Evolutionary conservation across 2,329 filamentous ascomycete species (phyloP).

Genomic region (Rosellinia necatrix): DNA sequence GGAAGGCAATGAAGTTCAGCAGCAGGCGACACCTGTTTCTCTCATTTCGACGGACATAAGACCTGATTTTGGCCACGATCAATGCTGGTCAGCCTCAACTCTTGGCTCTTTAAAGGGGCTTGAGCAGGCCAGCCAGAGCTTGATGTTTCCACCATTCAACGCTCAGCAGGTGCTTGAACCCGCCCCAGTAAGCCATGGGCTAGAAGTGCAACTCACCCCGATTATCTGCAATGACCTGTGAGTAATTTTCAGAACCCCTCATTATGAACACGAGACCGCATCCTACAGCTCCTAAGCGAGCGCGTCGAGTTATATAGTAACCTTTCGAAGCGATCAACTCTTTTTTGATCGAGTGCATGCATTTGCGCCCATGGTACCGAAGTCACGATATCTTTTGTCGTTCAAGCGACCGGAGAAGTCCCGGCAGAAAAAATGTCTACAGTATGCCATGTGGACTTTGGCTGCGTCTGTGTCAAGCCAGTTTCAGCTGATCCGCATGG

Average conservation of each 20-base stretch:
- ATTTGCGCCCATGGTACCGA: constrained; percentile 37
- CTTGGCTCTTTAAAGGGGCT: too few relatives aligned
- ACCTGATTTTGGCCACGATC: too few relatives aligned
- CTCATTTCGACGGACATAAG: too few relatives aligned
- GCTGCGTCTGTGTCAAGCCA: constrained; percentile 39
- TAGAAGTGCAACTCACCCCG: constrained; percentile 13
- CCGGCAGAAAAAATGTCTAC: constrained; percentile 32
- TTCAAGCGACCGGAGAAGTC: constrained; percentile 25
- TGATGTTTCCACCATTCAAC: background rate
- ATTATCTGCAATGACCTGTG: constrained; percentile 28
- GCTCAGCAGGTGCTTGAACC: background rate
- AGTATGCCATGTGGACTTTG: constrained; percentile 41
- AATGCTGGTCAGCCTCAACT: too few relatives aligned
- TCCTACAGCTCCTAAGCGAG: too few relatives aligned
- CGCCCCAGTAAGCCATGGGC: background rate
- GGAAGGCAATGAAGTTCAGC: too few relatives aligned
- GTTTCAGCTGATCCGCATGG: constrained; percentile 32
- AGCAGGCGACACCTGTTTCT: too few relatives aligned
- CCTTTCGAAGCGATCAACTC: constrained; percentile 26
- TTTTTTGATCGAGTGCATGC: constrained; percentile 40
- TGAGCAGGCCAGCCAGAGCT: too few relatives aligned
- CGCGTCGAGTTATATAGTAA: too few relatives aligned
- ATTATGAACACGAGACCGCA: too few relatives aligned
- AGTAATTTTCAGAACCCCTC: background rate
- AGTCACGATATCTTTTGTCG: constrained; percentile 33